A percentile compares a stretch with the other conserved stretches of the same genome.
Evolutionary conservation across 2,329 filamentous ascomycete species (phyloP).

Genomic region (Emergomyces orientalis): DNA sequence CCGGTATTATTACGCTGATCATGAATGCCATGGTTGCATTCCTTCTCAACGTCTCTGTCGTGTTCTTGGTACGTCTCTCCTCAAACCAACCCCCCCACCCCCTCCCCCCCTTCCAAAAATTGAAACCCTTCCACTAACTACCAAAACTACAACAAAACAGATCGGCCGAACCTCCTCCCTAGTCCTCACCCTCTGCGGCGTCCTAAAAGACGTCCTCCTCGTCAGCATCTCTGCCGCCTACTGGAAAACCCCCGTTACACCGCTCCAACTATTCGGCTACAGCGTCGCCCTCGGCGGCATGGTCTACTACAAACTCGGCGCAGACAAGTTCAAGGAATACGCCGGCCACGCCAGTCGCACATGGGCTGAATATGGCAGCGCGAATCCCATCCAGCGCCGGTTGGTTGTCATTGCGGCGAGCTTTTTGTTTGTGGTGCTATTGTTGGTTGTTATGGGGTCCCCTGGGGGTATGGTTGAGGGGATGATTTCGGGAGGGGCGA

Average conservation of each 20-base stretch:
- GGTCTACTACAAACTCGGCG: conserved; percentile 60
- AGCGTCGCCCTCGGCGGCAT: conserved; percentile 57
- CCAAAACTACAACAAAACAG: conserved; percentile 36
- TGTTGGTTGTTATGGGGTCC: conserved; percentile 12
- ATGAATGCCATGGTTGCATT: conserved; percentile 72
- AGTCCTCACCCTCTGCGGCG: conserved; percentile 75
- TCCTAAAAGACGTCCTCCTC: conserved; percentile 80
- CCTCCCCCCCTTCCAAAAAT: not conserved
- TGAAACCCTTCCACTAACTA: not conserved
- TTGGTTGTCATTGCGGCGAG: conserved; percentile 51
- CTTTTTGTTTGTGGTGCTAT: conserved; percentile 10
- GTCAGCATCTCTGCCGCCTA: conserved; percentile 67
- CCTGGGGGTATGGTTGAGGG: conserved; percentile 11
- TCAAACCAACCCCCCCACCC: not conserved
- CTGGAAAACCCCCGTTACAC: conserved; percentile 63
- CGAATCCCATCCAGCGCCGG: conserved; percentile 69
- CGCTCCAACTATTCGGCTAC: conserved; percentile 69
- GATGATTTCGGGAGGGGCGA: conserved; percentile 11
- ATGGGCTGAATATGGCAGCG: conserved; percentile 78
- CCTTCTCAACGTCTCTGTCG: conserved; percentile 69
- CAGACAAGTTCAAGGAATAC: conserved; percentile 75
- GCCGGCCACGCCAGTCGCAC: conserved; percentile 60
- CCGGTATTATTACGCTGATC: conserved; percentile 58
- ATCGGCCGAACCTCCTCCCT: conserved; percentile 83
- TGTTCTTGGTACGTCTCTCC: conserved; percentile 61